These are phyloP conservation scores for Phylloporus gajari DNA, from an alignment of 1,284 basidiomycete species.

Conservation along the genomic window DNA sequence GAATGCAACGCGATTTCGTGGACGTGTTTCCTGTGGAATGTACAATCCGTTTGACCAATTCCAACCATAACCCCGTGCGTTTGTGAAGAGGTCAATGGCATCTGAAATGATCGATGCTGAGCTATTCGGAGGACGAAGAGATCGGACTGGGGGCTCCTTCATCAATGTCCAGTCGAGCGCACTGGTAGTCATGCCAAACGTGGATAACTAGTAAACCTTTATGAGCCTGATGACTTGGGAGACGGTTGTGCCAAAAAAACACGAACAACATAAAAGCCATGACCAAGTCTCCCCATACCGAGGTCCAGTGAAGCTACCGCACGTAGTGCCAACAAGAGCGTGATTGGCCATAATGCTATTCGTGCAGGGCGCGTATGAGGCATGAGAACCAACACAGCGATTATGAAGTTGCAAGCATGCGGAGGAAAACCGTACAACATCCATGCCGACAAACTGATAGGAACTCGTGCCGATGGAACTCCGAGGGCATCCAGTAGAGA, in stretches of 20 bases:
- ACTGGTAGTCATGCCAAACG: neutral
- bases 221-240: neutral
- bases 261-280: neutral
- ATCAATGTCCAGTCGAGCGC: neutral
- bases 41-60: slow-evolving; percentile 1
- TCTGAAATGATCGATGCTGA: neutral
- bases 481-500: neutral
- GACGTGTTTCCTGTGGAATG: neutral
- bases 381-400: neutral
- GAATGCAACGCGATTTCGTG: neutral
- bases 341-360: neutral
- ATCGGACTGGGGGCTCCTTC: neutral
- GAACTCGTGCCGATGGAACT: neutral
- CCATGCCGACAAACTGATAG: neutral
- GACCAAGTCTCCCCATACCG: neutral
- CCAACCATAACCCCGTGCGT: neutral
- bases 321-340: neutral
- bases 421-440: neutral
- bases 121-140: neutral
- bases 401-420: neutral
- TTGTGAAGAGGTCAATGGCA: neutral
- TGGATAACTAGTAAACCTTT: neutral
- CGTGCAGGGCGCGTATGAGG: neutral
- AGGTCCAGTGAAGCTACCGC: slow-evolving; percentile 1
- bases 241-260: no score